Percentiles rank a stretch among this genome's conserved stretches.
Evolutionary conservation across 352 stramenopile genomes (phyloP).

Genomic region (Pythium angustatum): DNA sequence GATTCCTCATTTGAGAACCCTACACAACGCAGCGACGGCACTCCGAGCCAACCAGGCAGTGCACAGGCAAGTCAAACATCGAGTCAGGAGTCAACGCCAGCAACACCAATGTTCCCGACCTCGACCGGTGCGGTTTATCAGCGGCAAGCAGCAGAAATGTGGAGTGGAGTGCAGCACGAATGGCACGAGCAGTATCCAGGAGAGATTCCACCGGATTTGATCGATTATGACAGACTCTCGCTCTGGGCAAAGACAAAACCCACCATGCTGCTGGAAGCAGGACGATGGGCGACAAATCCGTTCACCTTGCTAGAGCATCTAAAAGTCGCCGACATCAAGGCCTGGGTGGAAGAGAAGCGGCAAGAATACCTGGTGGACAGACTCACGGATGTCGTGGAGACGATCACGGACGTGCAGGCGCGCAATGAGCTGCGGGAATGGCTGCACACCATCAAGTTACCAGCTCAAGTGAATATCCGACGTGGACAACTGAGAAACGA

Average conservation of each 20-base stretch:
- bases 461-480: not conserved
- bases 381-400: not conserved
- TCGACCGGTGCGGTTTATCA: too few relatives aligned
- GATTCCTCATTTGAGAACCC: not conserved
- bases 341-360: not conserved
- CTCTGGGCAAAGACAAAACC: not conserved
- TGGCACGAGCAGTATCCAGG: not conserved
- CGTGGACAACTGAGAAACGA: not conserved
- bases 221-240: not conserved
- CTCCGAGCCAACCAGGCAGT: not conserved
- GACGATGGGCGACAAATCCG: not conserved
- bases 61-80: not conserved
- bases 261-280: not conserved
- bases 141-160: not conserved
- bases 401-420: not conserved
- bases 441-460: not conserved
- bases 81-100: too few relatives aligned
- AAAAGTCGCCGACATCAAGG: not conserved
- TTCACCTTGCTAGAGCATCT: not conserved
- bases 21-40: not conserved
- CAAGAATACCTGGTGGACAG: too few relatives aligned
- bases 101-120: too few relatives aligned
- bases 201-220: not conserved
- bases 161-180: not conserved
- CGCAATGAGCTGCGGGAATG: not conserved